Evolutionary conservation across 495 filamentous ascomycete species (phyloP).

Genomic region (Trichoderma virens): DNA sequence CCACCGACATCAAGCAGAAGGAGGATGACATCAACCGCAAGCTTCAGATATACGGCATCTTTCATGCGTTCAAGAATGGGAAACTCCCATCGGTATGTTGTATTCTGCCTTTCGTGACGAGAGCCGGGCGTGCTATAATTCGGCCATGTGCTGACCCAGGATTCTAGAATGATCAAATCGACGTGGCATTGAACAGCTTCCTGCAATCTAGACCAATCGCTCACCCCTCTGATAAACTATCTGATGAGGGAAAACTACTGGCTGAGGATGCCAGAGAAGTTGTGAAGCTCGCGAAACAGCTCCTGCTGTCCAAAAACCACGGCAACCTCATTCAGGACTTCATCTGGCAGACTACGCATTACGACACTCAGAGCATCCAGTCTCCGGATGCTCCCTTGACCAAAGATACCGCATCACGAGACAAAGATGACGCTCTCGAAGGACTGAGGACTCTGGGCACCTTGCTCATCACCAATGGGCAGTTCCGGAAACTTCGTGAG

Average conservation of each 20-base stretch:
- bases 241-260: constrained; percentile 67
- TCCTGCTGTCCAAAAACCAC: constrained; percentile 92
- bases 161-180: constrained; percentile 82
- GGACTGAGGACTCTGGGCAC: constrained; percentile 86
- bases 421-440: constrained; percentile 70
- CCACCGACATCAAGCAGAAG: constrained; percentile 53
- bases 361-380: constrained; percentile 52
- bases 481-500: constrained; percentile 89
- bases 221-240: constrained; percentile 70
- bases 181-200: constrained; percentile 83
- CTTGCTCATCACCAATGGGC: constrained; percentile 88
- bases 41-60: constrained; percentile 90
- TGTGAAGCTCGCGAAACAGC: constrained; percentile 77
- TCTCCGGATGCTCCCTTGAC: constrained; percentile 58
- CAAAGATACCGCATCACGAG: constrained; percentile 68
- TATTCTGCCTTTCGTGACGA: too few species aligned
- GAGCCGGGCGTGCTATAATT: constrained; percentile 1
- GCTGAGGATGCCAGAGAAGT: constrained; percentile 73
- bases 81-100: constrained; percentile 81
- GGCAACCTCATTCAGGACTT: constrained; percentile 94
- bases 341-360: constrained; percentile 81
- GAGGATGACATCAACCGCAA: constrained; percentile 78
- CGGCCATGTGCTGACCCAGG: constrained; percentile 14
- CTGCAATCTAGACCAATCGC: constrained; percentile 58
- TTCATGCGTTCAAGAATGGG: constrained; percentile 76